These are phyloP conservation scores for Entonaema liquescens DNA, from an alignment of 495 filamentous ascomycete genomes.

Conservation along the genomic window DNA sequence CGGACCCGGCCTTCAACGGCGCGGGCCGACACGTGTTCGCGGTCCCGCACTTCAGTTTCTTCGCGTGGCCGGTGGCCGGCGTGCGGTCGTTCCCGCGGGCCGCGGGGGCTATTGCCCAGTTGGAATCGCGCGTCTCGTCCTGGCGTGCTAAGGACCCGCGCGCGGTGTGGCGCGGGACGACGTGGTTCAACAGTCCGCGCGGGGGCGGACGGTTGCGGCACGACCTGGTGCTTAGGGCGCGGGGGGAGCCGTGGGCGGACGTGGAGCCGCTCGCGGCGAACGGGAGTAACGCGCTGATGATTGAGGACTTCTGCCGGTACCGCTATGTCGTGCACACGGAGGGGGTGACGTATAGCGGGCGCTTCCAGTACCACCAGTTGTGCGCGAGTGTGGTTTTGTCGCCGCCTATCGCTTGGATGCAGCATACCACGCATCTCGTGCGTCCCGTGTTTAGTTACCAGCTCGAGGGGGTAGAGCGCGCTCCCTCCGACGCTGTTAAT, in stretches of 20 bases:
- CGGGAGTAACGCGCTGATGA: conserved; percentile 52
- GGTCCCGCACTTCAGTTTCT: conserved; percentile 84
- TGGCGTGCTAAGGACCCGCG: conserved; percentile 63
- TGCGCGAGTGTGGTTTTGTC: conserved; percentile 59
- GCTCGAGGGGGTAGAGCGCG: conserved; percentile 34
- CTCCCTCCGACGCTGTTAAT: not conserved
- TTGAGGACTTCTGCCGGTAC: conserved; percentile 62
- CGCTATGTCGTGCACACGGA: conserved; percentile 68
- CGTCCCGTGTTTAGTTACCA: conserved; percentile 52
- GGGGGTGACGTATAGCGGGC: conserved; percentile 66
- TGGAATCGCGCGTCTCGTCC: conserved; percentile 46
- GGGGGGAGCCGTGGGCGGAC: conserved; percentile 58
- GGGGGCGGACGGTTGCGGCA: conserved; percentile 50
- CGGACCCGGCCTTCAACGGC: conserved; percentile 56
- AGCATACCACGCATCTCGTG: conserved; percentile 61
- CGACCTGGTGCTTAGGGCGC: conserved; percentile 50
- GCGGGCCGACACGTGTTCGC: conserved; percentile 63
- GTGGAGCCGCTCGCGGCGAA: conserved; percentile 53
- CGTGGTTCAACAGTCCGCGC: conserved; percentile 58
- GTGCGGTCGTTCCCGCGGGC: conserved; percentile 67
- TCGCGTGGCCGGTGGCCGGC: conserved; percentile 72
- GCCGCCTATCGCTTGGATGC: conserved; percentile 59
- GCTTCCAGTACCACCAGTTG: conserved; percentile 63
- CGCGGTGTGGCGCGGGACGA: conserved; percentile 75
- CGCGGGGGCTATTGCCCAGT: conserved; percentile 51